Evolutionary conservation across 2,329 filamentous ascomycete genomes (phyloP), one percentile per base, ranked within the genome.

Genomic region (Colletotrichum godetiae): DNA sequence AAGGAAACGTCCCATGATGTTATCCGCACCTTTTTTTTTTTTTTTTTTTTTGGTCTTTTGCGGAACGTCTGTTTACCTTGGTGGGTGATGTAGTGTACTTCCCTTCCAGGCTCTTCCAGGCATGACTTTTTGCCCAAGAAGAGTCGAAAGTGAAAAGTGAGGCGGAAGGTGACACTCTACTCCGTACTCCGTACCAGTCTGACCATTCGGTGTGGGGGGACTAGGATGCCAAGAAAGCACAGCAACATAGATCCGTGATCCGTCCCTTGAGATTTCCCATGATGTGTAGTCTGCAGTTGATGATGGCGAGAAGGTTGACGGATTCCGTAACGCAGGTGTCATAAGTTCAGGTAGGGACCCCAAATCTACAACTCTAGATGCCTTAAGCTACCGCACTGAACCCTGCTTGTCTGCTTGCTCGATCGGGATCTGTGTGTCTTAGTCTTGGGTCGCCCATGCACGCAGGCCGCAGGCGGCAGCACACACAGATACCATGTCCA

Each of bases 401-500:
- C 66, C 65, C 66, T 68, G 57, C 46, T 62, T 31, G 35, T 61
- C 55, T 49, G 42, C 37, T 61, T 22, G 29, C 37, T 29, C 55
- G 29, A 49, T 49, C 42, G 42, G 42, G 42, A 49, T n/a, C 42
- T 49, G 42, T 7, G 15, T 22, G 42, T 49, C 42, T 49, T 49
- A 49, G 42, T 49, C 42, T 49, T 49, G 42, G 42, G 42, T 49
- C 19, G 42, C 42, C 42, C 42, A 49, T 49, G 42, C 42, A 49
- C 42, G 42, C 19, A 42, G 6, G 37, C 37, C 15, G 37, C 37
- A 42, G 37, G 37, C 37, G 37, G 37, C 37, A 49, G 42, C 42
- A 49, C 19, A 49, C 19, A n/a, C 8, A 49, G 19, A n/a, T 11
- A 49, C 42, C 42, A 49, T 49, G 19, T 49, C 19, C 42, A 49